Evolutionary conservation across 2,329 filamentous ascomycete species (phyloP), one percentile per base, ranked within the genome.

Genomic region (Pseudogymnoascus sp.): DNA sequence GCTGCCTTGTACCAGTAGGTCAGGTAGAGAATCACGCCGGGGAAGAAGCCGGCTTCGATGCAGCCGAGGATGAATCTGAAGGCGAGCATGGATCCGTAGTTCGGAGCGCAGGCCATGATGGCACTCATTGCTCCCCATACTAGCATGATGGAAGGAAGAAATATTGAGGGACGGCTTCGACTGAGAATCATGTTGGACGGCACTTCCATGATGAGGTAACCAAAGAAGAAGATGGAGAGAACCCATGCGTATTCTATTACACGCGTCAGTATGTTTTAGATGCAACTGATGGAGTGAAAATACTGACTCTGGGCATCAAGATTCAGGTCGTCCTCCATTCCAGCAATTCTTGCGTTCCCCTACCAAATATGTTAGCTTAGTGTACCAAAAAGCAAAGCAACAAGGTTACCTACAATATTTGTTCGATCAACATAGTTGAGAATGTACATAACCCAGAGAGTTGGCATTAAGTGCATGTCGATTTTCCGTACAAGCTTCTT

Each of bases 1-100:
- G 77, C 71, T 33, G 75, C 78, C 69, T 81, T 83, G 68, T 85
- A 85, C 81, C 81, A 85, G 1, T 78, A 82, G 1, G 77, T 81
- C n/a, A 86, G 73, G 40, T 83, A 75, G 37, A 79, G 76, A 11
- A 83, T 69, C 2, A 82, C 78, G 18, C 80, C 81, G 0, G 81
- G 81, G 2, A 79, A 78, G 64, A 83, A 82, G 1, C 80, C 80
- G 23, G 79, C 75, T 66, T 83, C 80, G 23, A 82, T 70, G 2
- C 79, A 75, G 61, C 81, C 82, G 7, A 84, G 73, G 21, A 83
- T 68, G 41, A 82, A 76, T 1, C 81, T 74, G 1, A 82, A 74
- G 4, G 74, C 77, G 0, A 84, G 72, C 0, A 85, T 72, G 1
- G 80, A 78, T 0, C 74, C 71, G 65, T 80, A 83, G 55, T 69